Conservation (phyloP, 139 green algal species). For the Chlamydomonas asymmetrica region DNA sequence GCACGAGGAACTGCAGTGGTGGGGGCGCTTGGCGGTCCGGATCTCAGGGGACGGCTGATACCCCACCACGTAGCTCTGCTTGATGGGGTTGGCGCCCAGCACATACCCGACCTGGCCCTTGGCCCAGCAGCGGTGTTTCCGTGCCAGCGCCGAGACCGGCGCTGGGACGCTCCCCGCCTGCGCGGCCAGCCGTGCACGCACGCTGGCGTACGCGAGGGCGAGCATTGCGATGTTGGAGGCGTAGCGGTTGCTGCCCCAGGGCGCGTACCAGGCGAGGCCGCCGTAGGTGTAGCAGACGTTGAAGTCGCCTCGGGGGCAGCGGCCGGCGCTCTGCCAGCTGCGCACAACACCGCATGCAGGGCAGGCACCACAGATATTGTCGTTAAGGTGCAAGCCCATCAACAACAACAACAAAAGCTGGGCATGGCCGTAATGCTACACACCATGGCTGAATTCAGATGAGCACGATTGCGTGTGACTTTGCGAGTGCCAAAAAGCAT, state of each 20-base stretch:
- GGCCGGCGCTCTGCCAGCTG: not conserved
- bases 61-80: constrained; percentile 16
- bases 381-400: too few relatives aligned
- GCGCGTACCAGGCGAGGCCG: constrained; percentile 37
- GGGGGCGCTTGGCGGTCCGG: not conserved
- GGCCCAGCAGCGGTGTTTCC: constrained; percentile 5
- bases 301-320: constrained; percentile 5
- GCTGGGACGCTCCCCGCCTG: not conserved
- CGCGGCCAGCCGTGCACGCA: not conserved
- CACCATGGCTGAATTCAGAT: too few relatives aligned
- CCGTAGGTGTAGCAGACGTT: constrained; percentile 37
- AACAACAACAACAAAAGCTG: too few relatives aligned
- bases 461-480: too few relatives aligned
- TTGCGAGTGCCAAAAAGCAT: not conserved
- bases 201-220: not conserved
- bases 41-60: too few relatives aligned
- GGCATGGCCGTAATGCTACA: too few relatives aligned
- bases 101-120: constrained; percentile 11
- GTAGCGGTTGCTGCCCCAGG: constrained; percentile 40
- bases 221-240: constrained; percentile 22
- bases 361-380: too few relatives aligned
- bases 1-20: constrained; percentile 22
- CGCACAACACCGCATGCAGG: too few relatives aligned
- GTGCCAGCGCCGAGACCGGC: not conserved
- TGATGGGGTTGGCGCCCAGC: constrained; percentile 15